Evolutionary conservation across 176 grass and related monocot genomes (phyloP).

Genomic region (Pontederia paniculata): DNA sequence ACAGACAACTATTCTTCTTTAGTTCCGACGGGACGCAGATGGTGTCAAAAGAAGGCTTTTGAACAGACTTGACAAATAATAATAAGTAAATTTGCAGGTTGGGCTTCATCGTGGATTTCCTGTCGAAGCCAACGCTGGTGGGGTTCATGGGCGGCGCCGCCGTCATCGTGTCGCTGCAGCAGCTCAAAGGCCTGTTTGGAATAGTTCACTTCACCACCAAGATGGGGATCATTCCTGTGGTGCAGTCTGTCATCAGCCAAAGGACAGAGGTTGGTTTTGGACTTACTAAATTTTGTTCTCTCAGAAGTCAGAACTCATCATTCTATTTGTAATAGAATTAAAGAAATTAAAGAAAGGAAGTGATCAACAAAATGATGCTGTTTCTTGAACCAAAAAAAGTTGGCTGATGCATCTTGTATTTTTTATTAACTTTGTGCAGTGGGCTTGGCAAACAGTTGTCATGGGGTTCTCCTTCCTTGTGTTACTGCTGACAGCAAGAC

Average conservation of each 20-base stretch:
- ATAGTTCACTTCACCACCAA: constrained; percentile 89
- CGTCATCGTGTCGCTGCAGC: constrained; percentile 95
- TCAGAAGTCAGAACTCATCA: too few relatives aligned
- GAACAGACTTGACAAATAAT: too few relatives aligned
- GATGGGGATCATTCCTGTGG: constrained; percentile 84
- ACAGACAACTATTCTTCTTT: too few relatives aligned
- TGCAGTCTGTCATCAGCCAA: constrained; percentile 55
- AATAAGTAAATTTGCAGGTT: too few relatives aligned
- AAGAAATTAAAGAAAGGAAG: too few relatives aligned
- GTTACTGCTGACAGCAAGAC: constrained; percentile 65
- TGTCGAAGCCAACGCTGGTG: constrained; percentile 76
- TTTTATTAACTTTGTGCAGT: constrained; percentile 45
- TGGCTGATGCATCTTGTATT: neutral
- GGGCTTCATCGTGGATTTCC: constrained; percentile 88
- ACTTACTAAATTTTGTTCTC: too few relatives aligned
- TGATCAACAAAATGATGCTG: too few relatives aligned
- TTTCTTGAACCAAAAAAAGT: too few relatives aligned
- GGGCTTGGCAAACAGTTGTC: constrained; percentile 80
- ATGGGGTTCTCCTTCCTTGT: constrained; percentile 84
- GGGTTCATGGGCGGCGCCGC: constrained; percentile 99
- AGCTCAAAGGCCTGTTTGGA: constrained; percentile 87
- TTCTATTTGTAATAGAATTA: too few relatives aligned
- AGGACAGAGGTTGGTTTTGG: constrained; percentile 44
- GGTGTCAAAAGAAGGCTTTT: too few relatives aligned
- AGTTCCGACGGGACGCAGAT: too few relatives aligned